Evolutionary conservation across 225 moss, liverwort and hornwort genomes (phyloP).

Genomic region (Physcomitrium patens): DNA sequence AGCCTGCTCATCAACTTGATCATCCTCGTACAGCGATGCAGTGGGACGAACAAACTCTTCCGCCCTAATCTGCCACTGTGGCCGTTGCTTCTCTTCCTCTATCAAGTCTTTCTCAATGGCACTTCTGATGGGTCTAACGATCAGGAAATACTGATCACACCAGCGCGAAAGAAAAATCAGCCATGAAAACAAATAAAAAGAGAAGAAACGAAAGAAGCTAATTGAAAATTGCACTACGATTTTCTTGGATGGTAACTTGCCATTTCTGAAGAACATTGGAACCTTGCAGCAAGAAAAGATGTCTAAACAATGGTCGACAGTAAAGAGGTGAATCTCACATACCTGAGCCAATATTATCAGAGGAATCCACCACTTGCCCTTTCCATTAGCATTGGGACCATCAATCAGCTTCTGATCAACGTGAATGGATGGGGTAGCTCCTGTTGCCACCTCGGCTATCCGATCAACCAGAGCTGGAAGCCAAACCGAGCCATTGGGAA

Average conservation of each 20-base stretch:
- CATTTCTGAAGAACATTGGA: too few species aligned
- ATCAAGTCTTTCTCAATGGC: slow-evolving; percentile 68
- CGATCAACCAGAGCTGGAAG: slow-evolving; percentile 73
- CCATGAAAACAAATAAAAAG: too few species aligned
- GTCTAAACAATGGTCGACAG: too few species aligned
- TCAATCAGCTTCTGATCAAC: slow-evolving; percentile 83
- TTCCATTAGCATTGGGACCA: slow-evolving; percentile 77
- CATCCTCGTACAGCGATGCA: slow-evolving; percentile 59
- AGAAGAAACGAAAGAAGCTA: too few species aligned
- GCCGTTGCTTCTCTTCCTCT: slow-evolving; percentile 69
- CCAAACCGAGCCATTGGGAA: slow-evolving; percentile 76
- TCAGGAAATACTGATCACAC: slow-evolving; percentile 60
- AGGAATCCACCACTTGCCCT: slow-evolving; percentile 83
- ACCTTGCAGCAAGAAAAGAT: too few species aligned
- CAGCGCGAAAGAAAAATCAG: too few species aligned
- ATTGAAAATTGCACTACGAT: too few species aligned
- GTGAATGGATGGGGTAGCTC: slow-evolving; percentile 61
- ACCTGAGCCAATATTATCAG: slow-evolving; percentile 48
- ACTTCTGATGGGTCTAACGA: slow-evolving; percentile 65
- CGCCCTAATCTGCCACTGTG: slow-evolving; percentile 78
- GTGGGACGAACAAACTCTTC: slow-evolving; percentile 60
- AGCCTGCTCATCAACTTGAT: slow-evolving; percentile 71
- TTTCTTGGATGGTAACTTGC: too few species aligned
- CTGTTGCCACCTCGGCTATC: slow-evolving; percentile 78
- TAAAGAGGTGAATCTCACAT: too few species aligned